These are phyloP conservation scores for Massarina eburnea DNA, from an alignment of 2,329 filamentous ascomycete genomes.

Conservation along the genomic window DNA sequence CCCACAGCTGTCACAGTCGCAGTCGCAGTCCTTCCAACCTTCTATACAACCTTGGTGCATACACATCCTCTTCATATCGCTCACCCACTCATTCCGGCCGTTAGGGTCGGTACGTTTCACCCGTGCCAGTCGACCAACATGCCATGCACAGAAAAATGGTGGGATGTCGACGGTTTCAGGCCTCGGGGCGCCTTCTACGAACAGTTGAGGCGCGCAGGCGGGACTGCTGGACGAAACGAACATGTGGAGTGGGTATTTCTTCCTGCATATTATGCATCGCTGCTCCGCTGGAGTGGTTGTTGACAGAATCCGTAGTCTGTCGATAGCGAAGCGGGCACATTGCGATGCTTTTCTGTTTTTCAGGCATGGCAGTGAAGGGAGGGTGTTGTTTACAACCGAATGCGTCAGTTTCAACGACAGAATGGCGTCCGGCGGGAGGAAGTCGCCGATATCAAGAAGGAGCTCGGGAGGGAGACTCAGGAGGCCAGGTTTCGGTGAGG, in stretches of 20 bases:
- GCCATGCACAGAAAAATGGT: conserved; percentile 35
- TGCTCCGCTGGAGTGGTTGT: conserved; percentile 12
- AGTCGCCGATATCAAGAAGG: conserved; percentile 39
- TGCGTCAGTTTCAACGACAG: conserved; percentile 44
- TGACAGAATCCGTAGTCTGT: conserved; percentile 23
- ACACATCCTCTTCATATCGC: conserved; percentile 29
- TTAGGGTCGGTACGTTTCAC: conserved; percentile 19
- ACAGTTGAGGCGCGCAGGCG: conserved; percentile 19
- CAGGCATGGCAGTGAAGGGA: conserved; percentile 20
- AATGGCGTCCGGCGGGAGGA: conserved; percentile 40
- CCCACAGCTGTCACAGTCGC: conserved; percentile 35
- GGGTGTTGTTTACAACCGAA: conserved; percentile 28
- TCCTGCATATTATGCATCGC: conserved; percentile 37
- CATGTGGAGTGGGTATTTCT: conserved; percentile 25
- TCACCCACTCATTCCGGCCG: conserved; percentile 34
- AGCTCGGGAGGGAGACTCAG: conserved; percentile 44
- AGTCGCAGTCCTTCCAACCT: conserved; percentile 28
- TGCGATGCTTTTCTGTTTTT: conserved; percentile 16
- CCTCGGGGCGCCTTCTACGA: conserved; percentile 5
- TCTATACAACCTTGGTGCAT: conserved; percentile 38
- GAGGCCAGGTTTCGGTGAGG: conserved; percentile 5
- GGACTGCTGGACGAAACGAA: conserved; percentile 37
- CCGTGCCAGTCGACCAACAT: conserved; percentile 31
- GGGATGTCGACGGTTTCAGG: conserved; percentile 32
- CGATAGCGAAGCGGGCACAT: conserved; percentile 36